Base-by-base conservation (phyloP, 1,284 basidiomycete species). In the Trametes pubescens region DNA sequence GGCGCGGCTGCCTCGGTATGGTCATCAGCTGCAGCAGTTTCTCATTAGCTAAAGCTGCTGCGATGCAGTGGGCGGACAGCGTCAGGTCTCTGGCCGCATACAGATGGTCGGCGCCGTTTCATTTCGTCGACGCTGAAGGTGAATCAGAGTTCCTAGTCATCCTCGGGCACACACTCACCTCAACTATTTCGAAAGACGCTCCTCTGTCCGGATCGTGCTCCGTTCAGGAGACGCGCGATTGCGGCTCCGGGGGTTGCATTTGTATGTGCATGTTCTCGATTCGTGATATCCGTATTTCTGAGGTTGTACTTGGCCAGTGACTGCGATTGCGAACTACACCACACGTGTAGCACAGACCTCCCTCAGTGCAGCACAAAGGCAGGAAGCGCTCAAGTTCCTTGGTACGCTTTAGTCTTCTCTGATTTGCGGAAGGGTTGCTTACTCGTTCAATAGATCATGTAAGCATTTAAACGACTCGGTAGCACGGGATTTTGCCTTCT, bases 261-360 rank as follows among this genome's bases (percentile, higher is more conserved):
- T 44, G 65, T 66, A 47, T 4, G 46, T 34, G 4, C 8, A 8
- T n/a, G 21, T 43, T 10, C 13, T 26, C 2, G 9, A 4, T 22
- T 10, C 9, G 11, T 8, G 35, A 9, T 4, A 1, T 4, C 29
- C 16, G 10, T 2, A 6, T 9, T 35, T 11, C 35, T n/a, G 35
- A 38, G 7, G 2, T 9, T 13, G 22, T 10, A 35, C 5, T 22
- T 2, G 2, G 10, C 18, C 40, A 65, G 64, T 68, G 22, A 61
- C 61, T 49, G 84, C 84, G 18, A 85, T 85, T 63, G 82, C 84
- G 3, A 86, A 86, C 72, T 86, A 86, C 66, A 86, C 84, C 1
- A 76, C 73, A 16, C 80, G 83, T n/a, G 78, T 85, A 4, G 74
- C 79, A 11, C 74, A 82, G 55, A 79, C 79, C 4, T 75, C 73